Evolutionary conservation across 495 filamentous ascomycete genomes (phyloP), one percentile per base, ranked within the genome.

Genomic region (Chaetomidium leptoderma): DNA sequence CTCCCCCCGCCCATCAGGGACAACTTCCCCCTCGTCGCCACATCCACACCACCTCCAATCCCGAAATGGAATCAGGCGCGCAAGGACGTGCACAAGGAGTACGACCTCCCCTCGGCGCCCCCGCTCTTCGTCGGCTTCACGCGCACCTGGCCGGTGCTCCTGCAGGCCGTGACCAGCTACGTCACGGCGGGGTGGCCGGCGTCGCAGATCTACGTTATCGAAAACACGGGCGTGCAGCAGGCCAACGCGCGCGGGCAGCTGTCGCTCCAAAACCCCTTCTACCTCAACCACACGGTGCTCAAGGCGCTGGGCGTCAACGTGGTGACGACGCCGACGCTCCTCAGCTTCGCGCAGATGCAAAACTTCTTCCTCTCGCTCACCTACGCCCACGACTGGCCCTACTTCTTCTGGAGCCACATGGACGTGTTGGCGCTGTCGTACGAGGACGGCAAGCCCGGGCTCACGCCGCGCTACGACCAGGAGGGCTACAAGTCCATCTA

Each of bases 111-210:
- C 16, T 16, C 59, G 29, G 44, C 66, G 21, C 82, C 81, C 5
- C 82, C 83, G 1, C 69, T 86, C 24, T 73, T 83, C 48, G 82
- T 85, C 55, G 81, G 81, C 39, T 86, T 85, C 70, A 84, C 82
- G 5, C 71, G 82, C 36, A 76, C 78, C 42, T 83, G 78, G 78
- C 75, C 79, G 19, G 72, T 86, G 48, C 69, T 86, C 13, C 79
- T 82, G 30, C 83, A 85, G 63, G 67, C 76, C 1, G 81, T 85
- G 0, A 76, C 83, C 14, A 76, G 72, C 13, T 85, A 86, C 65
- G 76, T 86, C 48, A 76, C 81, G 1, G 79, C 82, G 0, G 84
- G 83, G 21, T 85, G 83, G 83, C 84, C 84, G 3, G 64, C 81
- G 0, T 67, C 72, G 32, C 78, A 84, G 59, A 85, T 87, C 58